Percentiles rank a stretch among this genome's conserved stretches.
phyloP scores from a whole-genome alignment of 345 rosid species.

The Turnera subulata region DNA sequence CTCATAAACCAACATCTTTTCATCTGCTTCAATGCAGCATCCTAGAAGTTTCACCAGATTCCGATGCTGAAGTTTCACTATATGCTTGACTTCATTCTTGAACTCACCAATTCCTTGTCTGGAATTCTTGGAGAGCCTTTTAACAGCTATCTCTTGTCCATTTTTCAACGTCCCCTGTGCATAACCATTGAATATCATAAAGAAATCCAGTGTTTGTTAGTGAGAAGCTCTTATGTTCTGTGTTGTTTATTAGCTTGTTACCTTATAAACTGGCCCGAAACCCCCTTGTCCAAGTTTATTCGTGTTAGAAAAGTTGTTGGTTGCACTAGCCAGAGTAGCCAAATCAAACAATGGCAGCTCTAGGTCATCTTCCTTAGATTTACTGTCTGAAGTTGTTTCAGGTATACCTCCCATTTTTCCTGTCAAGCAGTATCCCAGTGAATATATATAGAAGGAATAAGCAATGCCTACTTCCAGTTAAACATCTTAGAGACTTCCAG shows the following conservation, averaged over 20 bases:
- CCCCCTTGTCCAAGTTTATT: slow-evolving; percentile 1
- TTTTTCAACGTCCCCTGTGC: slow-evolving; percentile 25
- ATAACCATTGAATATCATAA: not conserved
- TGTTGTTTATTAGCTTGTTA: not conserved
- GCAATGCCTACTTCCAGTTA: not conserved
- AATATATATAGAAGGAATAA: not conserved
- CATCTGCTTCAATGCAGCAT: slow-evolving; percentile 24
- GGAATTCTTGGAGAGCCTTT: slow-evolving; percentile 27
- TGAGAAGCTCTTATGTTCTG: too few species aligned
- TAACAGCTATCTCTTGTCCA: slow-evolving; percentile 28
- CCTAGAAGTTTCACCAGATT: slow-evolving; percentile 33
- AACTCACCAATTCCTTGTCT: slow-evolving; percentile 28
- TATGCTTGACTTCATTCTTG: slow-evolving; percentile 21
- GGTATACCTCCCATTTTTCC: not conserved
- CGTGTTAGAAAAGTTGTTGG: not conserved
- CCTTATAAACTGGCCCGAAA: slow-evolving; percentile 3
- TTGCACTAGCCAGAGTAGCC: not conserved
- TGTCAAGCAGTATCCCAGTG: not conserved
- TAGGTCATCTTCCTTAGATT: not conserved
- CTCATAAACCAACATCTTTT: slow-evolving; percentile 27
- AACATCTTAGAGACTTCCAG: not conserved
- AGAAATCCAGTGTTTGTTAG: too few species aligned
- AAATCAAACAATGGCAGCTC: not conserved
- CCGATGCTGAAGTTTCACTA: slow-evolving; percentile 30
- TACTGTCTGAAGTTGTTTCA: not conserved